Conservation (phyloP, 148 eudicot genomes). For the Beta vulgaris region DNA sequence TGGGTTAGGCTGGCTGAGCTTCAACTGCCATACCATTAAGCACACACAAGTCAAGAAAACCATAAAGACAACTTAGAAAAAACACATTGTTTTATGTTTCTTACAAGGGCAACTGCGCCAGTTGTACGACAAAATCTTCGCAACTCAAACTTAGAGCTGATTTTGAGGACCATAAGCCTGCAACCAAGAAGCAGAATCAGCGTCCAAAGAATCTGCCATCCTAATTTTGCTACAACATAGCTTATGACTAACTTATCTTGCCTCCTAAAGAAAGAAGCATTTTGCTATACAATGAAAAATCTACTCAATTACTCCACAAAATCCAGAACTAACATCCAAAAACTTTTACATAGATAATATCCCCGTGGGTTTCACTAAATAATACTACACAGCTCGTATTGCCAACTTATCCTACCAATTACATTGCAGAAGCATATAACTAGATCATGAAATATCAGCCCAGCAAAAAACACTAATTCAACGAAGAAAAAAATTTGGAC, state of each 20-base stretch:
- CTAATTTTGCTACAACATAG: neutral
- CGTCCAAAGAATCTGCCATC: constrained; percentile 2
- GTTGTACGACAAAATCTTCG: constrained; percentile 94
- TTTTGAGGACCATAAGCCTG: constrained; percentile 95
- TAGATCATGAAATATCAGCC: neutral
- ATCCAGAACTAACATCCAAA: neutral
- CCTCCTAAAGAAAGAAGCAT: neutral
- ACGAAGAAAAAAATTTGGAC: no score
- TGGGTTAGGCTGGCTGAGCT: constrained; percentile 78
- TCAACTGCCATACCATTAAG: constrained; percentile 54
- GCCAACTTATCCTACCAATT: neutral
- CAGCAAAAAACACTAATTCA: neutral
- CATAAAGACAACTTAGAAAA: neutral
- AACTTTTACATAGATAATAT: neutral
- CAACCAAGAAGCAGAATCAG: constrained; percentile 10
- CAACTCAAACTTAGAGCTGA: constrained; percentile 86
- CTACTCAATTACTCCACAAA: neutral
- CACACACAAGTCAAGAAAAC: neutral
- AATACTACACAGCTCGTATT: neutral
- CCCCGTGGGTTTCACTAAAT: neutral
- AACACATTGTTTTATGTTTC: constrained; percentile 9
- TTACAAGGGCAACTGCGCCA: constrained; percentile 88
- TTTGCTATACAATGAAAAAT: neutral
- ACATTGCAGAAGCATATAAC: neutral
- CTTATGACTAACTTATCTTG: neutral